A percentile compares a stretch with the other conserved stretches of the same genome.
These are phyloP conservation scores for Botryotinia globosa DNA, from an alignment of 2,329 filamentous ascomycete species.

Conservation along the genomic window DNA sequence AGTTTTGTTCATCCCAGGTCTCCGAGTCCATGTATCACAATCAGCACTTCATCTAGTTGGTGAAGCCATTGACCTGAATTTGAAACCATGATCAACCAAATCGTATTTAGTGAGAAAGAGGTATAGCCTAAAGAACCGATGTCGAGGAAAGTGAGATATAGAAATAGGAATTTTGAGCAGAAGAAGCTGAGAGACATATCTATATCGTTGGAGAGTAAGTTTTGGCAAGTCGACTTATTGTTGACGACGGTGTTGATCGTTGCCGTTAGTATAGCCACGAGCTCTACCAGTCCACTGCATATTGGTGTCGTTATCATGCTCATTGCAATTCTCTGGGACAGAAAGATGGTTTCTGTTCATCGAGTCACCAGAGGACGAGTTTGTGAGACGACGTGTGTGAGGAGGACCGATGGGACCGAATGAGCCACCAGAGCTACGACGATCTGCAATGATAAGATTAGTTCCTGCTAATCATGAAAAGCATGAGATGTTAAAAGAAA, in stretches of 20 bases:
- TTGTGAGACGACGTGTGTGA: slow-evolving; percentile 11
- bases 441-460: background rate
- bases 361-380: background rate
- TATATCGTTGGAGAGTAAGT: background rate
- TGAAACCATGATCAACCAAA: slow-evolving; percentile 9
- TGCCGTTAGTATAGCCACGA: slow-evolving; percentile 1
- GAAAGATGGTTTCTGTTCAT: background rate
- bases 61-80: slow-evolving; percentile 6
- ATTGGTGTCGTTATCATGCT: background rate
- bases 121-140: background rate
- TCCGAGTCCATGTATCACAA: background rate
- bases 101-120: background rate
- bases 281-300: background rate
- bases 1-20: background rate
- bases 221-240: background rate
- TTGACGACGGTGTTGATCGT: background rate
- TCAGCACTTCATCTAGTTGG: background rate
- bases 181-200: background rate
- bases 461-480: background rate
- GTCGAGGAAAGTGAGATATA: slow-evolving; percentile 3
- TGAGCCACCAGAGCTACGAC: background rate
- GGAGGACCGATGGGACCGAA: slow-evolving; percentile 22
- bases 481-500: background rate
- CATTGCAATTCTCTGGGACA: background rate
- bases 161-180: background rate